Conservation (phyloP, 768 basidiomycete species). For the Lyophyllum semitale region DNA sequence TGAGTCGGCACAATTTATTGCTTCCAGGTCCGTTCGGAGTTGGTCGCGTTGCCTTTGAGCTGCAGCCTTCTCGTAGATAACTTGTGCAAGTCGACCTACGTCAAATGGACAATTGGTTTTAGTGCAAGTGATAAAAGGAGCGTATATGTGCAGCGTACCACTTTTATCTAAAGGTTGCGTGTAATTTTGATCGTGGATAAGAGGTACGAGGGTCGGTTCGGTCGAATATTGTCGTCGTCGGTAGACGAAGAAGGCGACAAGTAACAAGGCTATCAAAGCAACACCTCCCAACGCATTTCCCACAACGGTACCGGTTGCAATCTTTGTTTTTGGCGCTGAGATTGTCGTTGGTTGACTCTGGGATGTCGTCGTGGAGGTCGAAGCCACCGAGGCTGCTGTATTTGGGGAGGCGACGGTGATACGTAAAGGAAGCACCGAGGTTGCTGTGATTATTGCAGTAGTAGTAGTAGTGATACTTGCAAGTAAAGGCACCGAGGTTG, state of each 20-base stretch:
- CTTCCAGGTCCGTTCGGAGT: neutral
- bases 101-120: neutral
- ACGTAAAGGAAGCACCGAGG: no score
- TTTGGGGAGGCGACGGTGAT: no score
- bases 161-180: no score
- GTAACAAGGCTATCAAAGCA: neutral
- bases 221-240: neutral
- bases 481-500: no score
- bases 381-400: neutral
- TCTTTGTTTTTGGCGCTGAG: neutral
- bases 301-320: neutral
- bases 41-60: no score
- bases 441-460: neutral
- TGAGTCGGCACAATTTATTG: neutral
- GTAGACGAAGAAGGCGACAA: neutral
- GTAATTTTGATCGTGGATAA: neutral
- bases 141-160: neutral
- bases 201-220: neutral
- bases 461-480: no score
- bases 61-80: neutral
- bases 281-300: slow-evolving; percentile 2
- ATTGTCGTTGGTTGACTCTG: neutral
- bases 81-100: neutral
- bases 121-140: neutral
- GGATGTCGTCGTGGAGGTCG: neutral